Evolutionary conservation across 352 stramenopile species (phyloP), one percentile per base, ranked within the genome.

Genomic region (Phytophthora megakarya): DNA sequence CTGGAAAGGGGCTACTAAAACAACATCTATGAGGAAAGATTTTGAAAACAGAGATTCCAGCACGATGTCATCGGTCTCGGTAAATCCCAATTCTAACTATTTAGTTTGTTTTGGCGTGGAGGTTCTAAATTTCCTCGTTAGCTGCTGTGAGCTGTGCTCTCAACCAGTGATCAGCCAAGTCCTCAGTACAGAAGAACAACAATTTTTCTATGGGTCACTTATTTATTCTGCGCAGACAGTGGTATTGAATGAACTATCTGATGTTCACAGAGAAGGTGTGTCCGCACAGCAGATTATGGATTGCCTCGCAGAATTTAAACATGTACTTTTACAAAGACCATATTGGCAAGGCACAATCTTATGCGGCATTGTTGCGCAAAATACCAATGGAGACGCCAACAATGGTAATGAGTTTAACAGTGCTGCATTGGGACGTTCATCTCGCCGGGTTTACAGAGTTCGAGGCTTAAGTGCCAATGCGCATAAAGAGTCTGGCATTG

Each of bases 401-500:
- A 40, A 42, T 28, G 46, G 23, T 10, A 18, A 38, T 46, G 62
- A 75, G 12, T 18, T 40, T 11, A 7, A 35, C 8, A 59, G 13
- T 46, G 53, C 16, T 62, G 15, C 39, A 43, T 54, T 48, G 15
- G 63, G 42, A 37, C 56, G 47, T 6, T 26, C 35, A 19, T 2
- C 35, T 53, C 39, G 52, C 5, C 58, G 63, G 2, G 35, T 87
- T 18, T 77, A 76, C 30, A 75, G 78, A 18, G 85, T 88, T 66
- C 72, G 80, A 9, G 86, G 67, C 45, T 58, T 90, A 0, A 75
- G 64, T 30, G 68, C 73, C 10, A 80, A 67, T 18, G 42, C 67
- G 3, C 75, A 84, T 52, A 90, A 88, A 64, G 83, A 92, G 35
- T 90, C 90, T 54, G 71, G 76, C 3, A 64, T 94, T 46, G 85